A percentile compares a stretch with the other conserved stretches of the same genome.
Conservation (phyloP, 495 filamentous ascomycete species). For the Podospora bellae-mahoneyi region DNA sequence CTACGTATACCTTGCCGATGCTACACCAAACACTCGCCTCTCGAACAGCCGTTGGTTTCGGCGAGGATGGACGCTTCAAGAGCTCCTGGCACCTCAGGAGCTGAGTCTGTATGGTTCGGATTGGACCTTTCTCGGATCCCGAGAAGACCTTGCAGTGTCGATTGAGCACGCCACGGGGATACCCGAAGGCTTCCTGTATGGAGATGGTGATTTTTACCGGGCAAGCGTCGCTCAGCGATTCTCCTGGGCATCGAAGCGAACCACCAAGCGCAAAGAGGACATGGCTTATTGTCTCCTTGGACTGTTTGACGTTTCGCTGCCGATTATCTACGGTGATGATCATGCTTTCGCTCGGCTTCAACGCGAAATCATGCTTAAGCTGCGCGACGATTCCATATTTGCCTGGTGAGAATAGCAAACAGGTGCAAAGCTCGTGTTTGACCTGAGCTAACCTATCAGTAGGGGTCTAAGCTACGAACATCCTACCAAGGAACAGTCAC, state of each 20-base stretch:
- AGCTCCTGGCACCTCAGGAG: conserved; percentile 6
- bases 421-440: not conserved
- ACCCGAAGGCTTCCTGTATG: not conserved
- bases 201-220: conserved; percentile 1
- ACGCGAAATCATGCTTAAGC: not conserved
- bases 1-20: conserved; percentile 15
- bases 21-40: not conserved
- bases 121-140: conserved; percentile 7
- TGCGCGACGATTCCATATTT: not conserved
- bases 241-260: conserved; percentile 35
- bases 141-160: not conserved
- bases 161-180: conserved; percentile 6
- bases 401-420: not conserved
- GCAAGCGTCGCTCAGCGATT: conserved; percentile 25
- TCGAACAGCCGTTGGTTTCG: conserved; percentile 13
- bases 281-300: conserved; percentile 43
- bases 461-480: not conserved
- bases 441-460: not conserved
- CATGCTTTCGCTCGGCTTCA: conserved; percentile 5
- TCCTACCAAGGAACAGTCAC: not conserved
- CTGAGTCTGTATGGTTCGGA: not conserved
- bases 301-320: conserved; percentile 42
- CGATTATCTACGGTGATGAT: conserved; percentile 43
- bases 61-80: conserved; percentile 17
- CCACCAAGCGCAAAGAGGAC: conserved; percentile 36